Evolutionary conservation across 2,329 filamentous ascomycete species (phyloP).

Genomic region (Beauveria sp.): DNA sequence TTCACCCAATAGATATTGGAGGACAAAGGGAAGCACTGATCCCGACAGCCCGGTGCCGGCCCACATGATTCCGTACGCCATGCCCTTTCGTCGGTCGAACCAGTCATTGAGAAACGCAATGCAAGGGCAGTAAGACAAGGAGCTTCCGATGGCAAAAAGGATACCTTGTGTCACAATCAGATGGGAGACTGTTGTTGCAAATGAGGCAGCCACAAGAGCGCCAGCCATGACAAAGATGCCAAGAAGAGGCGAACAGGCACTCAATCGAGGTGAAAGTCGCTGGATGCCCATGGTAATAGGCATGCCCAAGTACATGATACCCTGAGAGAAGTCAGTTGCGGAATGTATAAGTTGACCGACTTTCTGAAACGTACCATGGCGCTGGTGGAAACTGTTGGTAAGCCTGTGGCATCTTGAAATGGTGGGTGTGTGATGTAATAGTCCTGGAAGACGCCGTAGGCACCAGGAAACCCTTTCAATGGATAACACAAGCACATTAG

Average conservation of each 20-base stretch:
- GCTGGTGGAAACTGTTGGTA: constrained; percentile 53
- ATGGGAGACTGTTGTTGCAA: constrained; percentile 39
- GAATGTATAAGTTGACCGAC: no score
- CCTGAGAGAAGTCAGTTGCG: constrained; percentile 18
- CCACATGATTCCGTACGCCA: constrained; percentile 51
- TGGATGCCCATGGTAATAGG: constrained; percentile 39
- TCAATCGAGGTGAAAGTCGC: constrained; percentile 29
- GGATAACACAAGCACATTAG: background rate
- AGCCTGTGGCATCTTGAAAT: constrained; percentile 41
- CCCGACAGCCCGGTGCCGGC: constrained; percentile 39
- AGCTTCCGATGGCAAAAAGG: constrained; percentile 46
- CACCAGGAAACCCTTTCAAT: constrained; percentile 49
- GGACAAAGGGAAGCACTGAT: constrained; percentile 34
- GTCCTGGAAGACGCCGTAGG: constrained; percentile 59
- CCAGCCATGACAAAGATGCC: constrained; percentile 40
- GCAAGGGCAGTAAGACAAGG: constrained; percentile 42
- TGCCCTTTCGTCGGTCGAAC: constrained; percentile 42
- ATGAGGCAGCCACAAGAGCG: constrained; percentile 38
- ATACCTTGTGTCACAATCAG: constrained; percentile 51
- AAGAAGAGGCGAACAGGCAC: constrained; percentile 29
- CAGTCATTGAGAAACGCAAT: constrained; percentile 50
- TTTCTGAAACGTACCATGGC: constrained; percentile 34
- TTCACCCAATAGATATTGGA: constrained; percentile 36
- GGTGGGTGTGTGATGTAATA: constrained; percentile 52
- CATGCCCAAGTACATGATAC: constrained; percentile 42